Evolutionary conservation across 371 early-diverging fungal genomes (phyloP).

Genomic region (Chytridiales sp.): DNA sequence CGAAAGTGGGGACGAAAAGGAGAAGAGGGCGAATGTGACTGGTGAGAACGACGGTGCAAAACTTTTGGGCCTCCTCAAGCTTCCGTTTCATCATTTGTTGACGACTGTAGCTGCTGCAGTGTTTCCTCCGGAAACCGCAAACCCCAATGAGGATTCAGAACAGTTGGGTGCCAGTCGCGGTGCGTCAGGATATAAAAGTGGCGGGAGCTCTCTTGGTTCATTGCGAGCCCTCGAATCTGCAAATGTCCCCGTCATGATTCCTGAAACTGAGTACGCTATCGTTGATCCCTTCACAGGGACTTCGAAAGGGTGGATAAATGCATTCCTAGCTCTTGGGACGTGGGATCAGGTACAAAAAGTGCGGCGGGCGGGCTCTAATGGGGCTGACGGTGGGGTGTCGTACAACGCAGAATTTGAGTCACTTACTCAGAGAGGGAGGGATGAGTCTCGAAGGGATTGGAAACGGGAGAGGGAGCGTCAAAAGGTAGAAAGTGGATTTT

Average conservation of each 20-base stretch:
- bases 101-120: constrained; percentile 11
- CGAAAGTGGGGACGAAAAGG: background rate
- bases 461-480: background rate
- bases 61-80: constrained; percentile 34
- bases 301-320: constrained; percentile 39
- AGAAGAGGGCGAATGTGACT: no score
- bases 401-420: background rate
- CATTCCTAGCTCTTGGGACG: constrained; percentile 35
- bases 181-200: background rate
- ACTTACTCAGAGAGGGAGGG: background rate
- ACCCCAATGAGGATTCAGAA: no score
- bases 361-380: background rate
- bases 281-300: constrained; percentile 41
- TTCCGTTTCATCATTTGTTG: constrained; percentile 36
- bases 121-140: background rate
- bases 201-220: no score
- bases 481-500: background rate
- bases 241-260: constrained; percentile 35
- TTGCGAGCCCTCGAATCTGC: background rate
- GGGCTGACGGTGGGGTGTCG: background rate
- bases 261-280: constrained; percentile 43
- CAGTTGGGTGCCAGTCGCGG: background rate
- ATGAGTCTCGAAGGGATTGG: background rate
- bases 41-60: constrained; percentile 8
- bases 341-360: constrained; percentile 34